phyloP scores from a whole-genome alignment of 2,329 filamentous ascomycete species.

The Aspergillus unguis region DNA sequence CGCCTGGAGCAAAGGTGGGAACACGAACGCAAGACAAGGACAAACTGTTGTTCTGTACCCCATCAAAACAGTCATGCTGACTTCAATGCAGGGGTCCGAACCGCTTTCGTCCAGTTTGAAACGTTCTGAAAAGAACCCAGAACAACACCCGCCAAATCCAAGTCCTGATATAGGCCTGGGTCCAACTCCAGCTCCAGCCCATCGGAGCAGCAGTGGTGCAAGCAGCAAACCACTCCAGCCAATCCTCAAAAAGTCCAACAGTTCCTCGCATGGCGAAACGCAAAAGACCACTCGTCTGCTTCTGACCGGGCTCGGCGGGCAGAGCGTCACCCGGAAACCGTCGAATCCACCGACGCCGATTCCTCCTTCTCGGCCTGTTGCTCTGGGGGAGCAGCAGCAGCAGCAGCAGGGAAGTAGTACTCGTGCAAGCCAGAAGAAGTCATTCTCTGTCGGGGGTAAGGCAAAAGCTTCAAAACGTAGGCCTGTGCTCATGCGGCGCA shows the following conservation, averaged over 20 bases:
- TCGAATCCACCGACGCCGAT: slow-evolving; percentile 24
- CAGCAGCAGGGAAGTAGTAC: background rate
- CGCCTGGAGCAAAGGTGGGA: background rate
- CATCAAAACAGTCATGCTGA: background rate
- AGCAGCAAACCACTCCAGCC: slow-evolving; percentile 25
- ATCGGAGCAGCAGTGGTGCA: background rate
- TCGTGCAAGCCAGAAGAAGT: slow-evolving; percentile 27
- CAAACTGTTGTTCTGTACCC: background rate
- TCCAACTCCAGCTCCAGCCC: background rate
- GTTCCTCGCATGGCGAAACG: slow-evolving; percentile 21
- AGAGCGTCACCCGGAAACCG: slow-evolving; percentile 26
- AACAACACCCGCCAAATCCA: slow-evolving; percentile 5
- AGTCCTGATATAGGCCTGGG: background rate
- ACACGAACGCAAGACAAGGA: background rate
- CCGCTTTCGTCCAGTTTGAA: slow-evolving; percentile 1
- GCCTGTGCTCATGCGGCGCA: slow-evolving; percentile 33
- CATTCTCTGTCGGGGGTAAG: slow-evolving; percentile 28
- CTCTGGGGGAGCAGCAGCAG: slow-evolving; percentile 2
- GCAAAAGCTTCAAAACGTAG: slow-evolving; percentile 28
- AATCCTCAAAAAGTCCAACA: slow-evolving; percentile 40
- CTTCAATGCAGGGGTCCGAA: slow-evolving; percentile 2
- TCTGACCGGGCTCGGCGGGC: slow-evolving; percentile 23
- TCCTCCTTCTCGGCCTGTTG: slow-evolving; percentile 11
- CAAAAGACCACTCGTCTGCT: slow-evolving; percentile 34
- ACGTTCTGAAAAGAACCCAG: slow-evolving; percentile 12